Conservation (phyloP, 768 basidiomycete species). For the Pulveroboletus ravenelii region DNA sequence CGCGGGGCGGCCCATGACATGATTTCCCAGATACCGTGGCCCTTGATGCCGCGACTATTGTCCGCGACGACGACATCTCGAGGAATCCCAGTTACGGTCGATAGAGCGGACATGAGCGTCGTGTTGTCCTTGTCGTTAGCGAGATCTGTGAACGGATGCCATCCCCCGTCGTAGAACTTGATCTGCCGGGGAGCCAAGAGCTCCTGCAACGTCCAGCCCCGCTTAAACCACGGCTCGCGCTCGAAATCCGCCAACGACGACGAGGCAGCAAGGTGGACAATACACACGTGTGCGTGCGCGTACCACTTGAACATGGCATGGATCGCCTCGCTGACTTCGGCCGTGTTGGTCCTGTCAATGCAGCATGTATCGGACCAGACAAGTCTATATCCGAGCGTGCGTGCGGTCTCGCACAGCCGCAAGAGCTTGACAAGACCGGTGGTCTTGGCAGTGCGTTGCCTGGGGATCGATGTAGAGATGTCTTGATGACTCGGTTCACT, state of each 20-base stretch:
- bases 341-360: slow-evolving; percentile 22
- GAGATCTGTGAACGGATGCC: slow-evolving; percentile 15
- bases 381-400: slow-evolving; percentile 12
- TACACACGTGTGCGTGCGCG: slow-evolving; percentile 25
- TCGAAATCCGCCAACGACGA: slow-evolving; percentile 11
- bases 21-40: slow-evolving; percentile 19
- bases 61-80: slow-evolving; percentile 12
- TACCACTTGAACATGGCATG: slow-evolving; percentile 34
- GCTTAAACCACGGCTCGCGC: slow-evolving; percentile 24
- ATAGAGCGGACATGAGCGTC: slow-evolving; percentile 8
- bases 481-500: slow-evolving; percentile 23
- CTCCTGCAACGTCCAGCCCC: slow-evolving; percentile 25
- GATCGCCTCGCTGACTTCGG: slow-evolving; percentile 30
- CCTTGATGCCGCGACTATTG: slow-evolving; percentile 16
- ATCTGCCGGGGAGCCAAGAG: slow-evolving; percentile 25
- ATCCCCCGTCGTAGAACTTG: slow-evolving; percentile 23
- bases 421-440: slow-evolving; percentile 15
- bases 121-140: slow-evolving; percentile 16
- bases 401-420: slow-evolving; percentile 21
- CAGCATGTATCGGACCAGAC: slow-evolving; percentile 32
- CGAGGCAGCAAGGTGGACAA: slow-evolving; percentile 21
- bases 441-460: background rate
- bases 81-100: slow-evolving; percentile 18
- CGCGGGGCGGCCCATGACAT: slow-evolving; percentile 30
- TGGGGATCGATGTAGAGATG: slow-evolving; percentile 2